Evolutionary conservation across 805 yeast genomes (phyloP), one percentile per base, ranked within the genome.

Genomic region (Saturnispora bothae): DNA sequence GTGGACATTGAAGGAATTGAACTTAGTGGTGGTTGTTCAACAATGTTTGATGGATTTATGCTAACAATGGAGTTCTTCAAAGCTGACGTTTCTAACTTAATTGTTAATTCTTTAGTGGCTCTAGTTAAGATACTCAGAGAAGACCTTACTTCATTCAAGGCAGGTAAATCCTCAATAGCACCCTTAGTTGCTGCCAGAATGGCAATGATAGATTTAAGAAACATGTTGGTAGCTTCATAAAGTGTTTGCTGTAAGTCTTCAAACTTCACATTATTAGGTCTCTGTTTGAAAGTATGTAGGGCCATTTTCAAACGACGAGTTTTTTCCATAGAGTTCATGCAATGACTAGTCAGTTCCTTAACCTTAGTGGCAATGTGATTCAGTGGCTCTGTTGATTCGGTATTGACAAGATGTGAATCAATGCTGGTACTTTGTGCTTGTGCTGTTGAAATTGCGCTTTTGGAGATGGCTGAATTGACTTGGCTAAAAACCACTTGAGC

Each of bases 91-190:
- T 88, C 96, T 31, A 88, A 61, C 48, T 83, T 66, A n/a, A 84
- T 77, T 0, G 96, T 86, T 13, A 89, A 81, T 52, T 89, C 97
- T 51, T 89, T 89, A 4, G 96, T 84, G 3, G 88, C 82, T 46
- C 84, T 76, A 0, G 96, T 88, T 42, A 89, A 64, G 27, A 76
- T 73, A 0, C 95, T 83, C 59, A 89, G 70, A 5, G 83, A 74
- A 6, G 88, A 78, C 41, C 95, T 65, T 5, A 80, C 79, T 40
- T 83, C 95, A 48, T 81, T 78, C 36, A 89, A 65, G 13, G 78
- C 70, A 0, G 94, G 88, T 41, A 85, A 66, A 46, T 83, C 96
- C 38, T 73, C 71, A 74, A 89, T 80, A 2, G 94, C 78, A 1
- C 72, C 68, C 52, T 86, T 86, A 0, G 94, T 85, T 1, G 83